Evolutionary conservation across 805 yeast genomes (phyloP).

Genomic region (Barnettozyma wickerhamii): DNA sequence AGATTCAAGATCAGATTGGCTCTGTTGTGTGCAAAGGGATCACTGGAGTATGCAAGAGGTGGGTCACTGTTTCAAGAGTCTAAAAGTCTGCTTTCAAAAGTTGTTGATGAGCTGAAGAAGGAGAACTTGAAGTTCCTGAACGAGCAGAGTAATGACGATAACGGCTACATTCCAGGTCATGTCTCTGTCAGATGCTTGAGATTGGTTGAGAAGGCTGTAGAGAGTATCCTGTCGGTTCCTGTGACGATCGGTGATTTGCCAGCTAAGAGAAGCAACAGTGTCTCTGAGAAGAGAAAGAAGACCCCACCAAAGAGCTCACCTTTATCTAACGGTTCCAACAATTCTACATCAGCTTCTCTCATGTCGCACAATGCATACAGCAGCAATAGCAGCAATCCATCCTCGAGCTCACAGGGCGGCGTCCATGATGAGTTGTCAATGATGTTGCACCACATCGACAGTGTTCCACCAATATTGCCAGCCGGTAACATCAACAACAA

Average conservation of each 20-base stretch:
- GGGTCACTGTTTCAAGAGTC: slow-evolving; percentile 76
- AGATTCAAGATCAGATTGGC: slow-evolving; percentile 62
- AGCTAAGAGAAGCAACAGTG: slow-evolving; percentile 8
- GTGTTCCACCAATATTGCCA: slow-evolving; percentile 24
- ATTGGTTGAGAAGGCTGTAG: slow-evolving; percentile 54
- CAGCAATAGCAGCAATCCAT: not conserved
- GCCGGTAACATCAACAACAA: slow-evolving; percentile 6
- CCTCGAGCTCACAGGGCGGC: not conserved
- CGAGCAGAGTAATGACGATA: slow-evolving; percentile 3
- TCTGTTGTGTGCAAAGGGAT: slow-evolving; percentile 65
- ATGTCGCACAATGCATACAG: not conserved
- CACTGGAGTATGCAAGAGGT: slow-evolving; percentile 77
- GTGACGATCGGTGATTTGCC: not conserved
- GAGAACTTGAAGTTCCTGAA: slow-evolving; percentile 38
- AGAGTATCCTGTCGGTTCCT: slow-evolving; percentile 54
- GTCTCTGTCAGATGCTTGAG: slow-evolving; percentile 53
- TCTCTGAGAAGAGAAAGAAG: slow-evolving; percentile 12
- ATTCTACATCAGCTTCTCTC: slow-evolving; percentile 1
- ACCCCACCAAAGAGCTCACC: slow-evolving; percentile 14
- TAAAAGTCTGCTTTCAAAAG: slow-evolving; percentile 48
- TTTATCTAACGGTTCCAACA: slow-evolving; percentile 9
- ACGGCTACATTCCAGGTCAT: slow-evolving; percentile 52
- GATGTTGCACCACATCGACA: slow-evolving; percentile 25
- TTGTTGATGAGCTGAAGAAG: slow-evolving; percentile 44
- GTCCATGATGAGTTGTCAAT: slow-evolving; percentile 17